Evolutionary conservation across 805 yeast genomes (phyloP).

Genomic region (Nakazawaea peltata): DNA sequence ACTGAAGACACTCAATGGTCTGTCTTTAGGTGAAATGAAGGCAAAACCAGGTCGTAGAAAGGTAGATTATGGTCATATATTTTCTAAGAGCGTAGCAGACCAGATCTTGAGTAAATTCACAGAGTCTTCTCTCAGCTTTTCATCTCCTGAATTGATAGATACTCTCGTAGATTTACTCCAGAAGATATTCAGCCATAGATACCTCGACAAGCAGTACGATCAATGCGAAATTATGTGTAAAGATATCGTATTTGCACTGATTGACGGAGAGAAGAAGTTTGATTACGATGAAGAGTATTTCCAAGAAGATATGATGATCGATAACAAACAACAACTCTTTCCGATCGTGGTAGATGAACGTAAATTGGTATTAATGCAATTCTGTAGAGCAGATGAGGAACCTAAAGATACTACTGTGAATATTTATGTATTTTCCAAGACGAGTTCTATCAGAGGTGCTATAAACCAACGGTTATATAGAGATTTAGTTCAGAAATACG

Average conservation of each 20-base stretch:
- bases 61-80: no score
- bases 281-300: slow-evolving; percentile 6
- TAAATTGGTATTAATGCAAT: slow-evolving; percentile 4
- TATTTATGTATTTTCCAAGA: slow-evolving; percentile 1
- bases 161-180: slow-evolving; percentile 5
- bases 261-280: background rate
- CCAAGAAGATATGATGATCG: slow-evolving; percentile 5
- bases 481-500: slow-evolving; percentile 3
- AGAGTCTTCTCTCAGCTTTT: background rate
- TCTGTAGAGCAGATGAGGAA: background rate
- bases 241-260: slow-evolving; percentile 1
- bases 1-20: no score
- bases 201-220: slow-evolving; percentile 1
- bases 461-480: no score
- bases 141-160: slow-evolving; percentile 3
- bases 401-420: slow-evolving; percentile 1
- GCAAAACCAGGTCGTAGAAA: no score
- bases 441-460: no score
- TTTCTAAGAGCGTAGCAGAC: background rate
- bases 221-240: slow-evolving; percentile 6
- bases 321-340: slow-evolving; percentile 6
- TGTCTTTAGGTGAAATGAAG: no score
- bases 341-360: slow-evolving; percentile 4
- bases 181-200: background rate
- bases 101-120: background rate